Base-by-base conservation (phyloP, 352 stramenopile species). In the Globisporangium rhizosaccharum region DNA sequence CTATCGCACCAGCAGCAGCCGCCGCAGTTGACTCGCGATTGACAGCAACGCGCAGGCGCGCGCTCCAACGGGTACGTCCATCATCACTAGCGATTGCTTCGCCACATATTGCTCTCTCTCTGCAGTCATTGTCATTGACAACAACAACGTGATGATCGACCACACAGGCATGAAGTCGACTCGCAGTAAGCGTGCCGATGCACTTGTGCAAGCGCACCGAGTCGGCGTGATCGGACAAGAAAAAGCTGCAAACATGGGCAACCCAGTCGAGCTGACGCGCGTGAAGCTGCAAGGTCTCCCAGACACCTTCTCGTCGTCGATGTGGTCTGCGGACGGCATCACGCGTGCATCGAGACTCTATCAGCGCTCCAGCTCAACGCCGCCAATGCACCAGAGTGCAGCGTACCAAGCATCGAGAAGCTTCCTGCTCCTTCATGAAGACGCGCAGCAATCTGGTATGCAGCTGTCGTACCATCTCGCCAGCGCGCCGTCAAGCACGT, bases 251-350 rank as follows among this genome's bases (percentile, higher is more conserved):
- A 71, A 75, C 36, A 56, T 68, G 36, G 71, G 70, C 55, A 77
- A 82, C 51, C 70, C 76, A 18, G 67, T 83, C 8, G 73, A 85
- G 61, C 62, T 72, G 51, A 67, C 78, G 50, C 72, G 70, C 45
- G 73, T 85, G 53, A 85, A 83, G 73, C 67, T 85, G 51, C 73
- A 83, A 63, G 70, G 67, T 45, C 53, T 70, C 23, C 41, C 61
- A 42, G 68, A 71, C 30, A 64, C 73, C 39, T 65, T 79, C n/a
- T 56, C 66, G 23, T 68, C 57, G 23, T 61, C 64, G 28, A 56
- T 88, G 25, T 92, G 82, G 82, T 82, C 82, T 28, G 72, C 77
- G 14, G 79, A 85, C 52, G 79, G 82, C 15, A 68, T 90, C 25
- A 60, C 71, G 20, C 74, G 73, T 48, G 57, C 70, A 1, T 73